phyloP scores from a whole-genome alignment of 495 filamentous ascomycete genomes.

The Parathielavia hyrcaniae region DNA sequence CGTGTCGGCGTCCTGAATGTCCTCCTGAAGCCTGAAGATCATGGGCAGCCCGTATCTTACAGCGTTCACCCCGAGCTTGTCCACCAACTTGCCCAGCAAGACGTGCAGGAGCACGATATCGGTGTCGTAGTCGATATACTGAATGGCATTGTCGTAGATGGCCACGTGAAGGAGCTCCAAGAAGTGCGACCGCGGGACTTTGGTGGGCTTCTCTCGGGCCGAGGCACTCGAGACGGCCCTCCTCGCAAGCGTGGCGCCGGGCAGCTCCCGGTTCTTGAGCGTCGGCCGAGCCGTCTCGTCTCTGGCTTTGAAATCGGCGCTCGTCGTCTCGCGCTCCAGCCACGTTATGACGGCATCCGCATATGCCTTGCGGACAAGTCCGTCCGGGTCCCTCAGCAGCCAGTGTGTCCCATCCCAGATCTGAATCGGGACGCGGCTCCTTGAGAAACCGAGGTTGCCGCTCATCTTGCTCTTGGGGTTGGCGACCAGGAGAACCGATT shows the following conservation, averaged over 20 bases:
- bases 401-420: conserved; percentile 92
- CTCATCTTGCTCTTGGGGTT: conserved; percentile 57
- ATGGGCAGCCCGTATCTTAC: conserved; percentile 74
- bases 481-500: conserved; percentile 70
- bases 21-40: conserved; percentile 80
- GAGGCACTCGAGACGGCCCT: conserved; percentile 65
- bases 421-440: conserved; percentile 66
- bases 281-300: conserved; percentile 46
- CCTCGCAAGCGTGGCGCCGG: conserved; percentile 42
- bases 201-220: conserved; percentile 51
- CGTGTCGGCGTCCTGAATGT: conserved; percentile 60
- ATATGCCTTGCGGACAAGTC: conserved; percentile 73
- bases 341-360: conserved; percentile 74
- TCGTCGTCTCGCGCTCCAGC: conserved; percentile 71
- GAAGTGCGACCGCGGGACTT: conserved; percentile 57
- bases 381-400: conserved; percentile 71
- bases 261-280: conserved; percentile 32
- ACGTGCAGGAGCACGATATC: conserved; percentile 73
- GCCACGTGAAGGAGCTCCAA: conserved; percentile 79
- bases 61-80: conserved; percentile 77
- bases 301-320: conserved; percentile 55
- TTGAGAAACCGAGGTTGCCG: conserved; percentile 55
- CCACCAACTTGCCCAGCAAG: conserved; percentile 62
- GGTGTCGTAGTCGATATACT: conserved; percentile 58
- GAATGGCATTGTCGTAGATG: conserved; percentile 76